These are phyloP conservation scores for Jimgerdemannia flammicorona DNA, from an alignment of 192 early-diverging fungal species.

Conservation along the genomic window DNA sequence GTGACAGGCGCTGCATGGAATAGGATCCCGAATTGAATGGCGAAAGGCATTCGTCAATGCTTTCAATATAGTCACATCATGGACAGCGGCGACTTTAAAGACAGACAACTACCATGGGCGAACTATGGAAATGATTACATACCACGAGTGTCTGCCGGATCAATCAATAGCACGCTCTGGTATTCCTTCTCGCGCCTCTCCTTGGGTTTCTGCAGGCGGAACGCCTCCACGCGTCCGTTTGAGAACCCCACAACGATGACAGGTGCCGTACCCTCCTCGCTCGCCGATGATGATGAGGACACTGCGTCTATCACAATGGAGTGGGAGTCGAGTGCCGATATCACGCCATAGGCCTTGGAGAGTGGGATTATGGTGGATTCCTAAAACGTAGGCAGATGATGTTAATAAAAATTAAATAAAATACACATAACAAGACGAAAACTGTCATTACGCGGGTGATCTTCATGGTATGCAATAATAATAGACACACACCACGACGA, in stretches of 20 bases:
- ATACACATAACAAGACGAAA: not conserved
- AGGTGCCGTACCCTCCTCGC: not conserved
- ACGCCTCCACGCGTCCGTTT: not conserved
- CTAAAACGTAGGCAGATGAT: not conserved
- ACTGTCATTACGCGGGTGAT: not conserved
- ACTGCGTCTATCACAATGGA: not conserved
- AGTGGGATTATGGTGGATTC: not conserved
- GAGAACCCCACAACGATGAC: not conserved
- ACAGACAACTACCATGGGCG: too few species aligned
- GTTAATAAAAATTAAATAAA: not conserved
- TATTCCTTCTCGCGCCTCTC: not conserved
- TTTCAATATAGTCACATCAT: too few species aligned
- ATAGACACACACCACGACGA: not conserved
- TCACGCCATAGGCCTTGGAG: not conserved
- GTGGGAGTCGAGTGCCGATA: not conserved
- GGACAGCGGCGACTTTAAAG: too few species aligned
- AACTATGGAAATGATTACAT: not conserved
- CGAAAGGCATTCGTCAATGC: too few species aligned
- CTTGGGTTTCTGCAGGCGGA: not conserved
- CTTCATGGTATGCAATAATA: not conserved
- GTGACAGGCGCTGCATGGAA: not conserved
- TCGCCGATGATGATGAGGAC: not conserved
- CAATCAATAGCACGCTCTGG: not conserved
- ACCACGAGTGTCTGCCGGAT: not conserved
- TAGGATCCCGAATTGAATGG: too few species aligned